Evolutionary conservation across 495 filamentous ascomycete genomes (phyloP).

Genomic region (Mytilinidion resinicola): DNA sequence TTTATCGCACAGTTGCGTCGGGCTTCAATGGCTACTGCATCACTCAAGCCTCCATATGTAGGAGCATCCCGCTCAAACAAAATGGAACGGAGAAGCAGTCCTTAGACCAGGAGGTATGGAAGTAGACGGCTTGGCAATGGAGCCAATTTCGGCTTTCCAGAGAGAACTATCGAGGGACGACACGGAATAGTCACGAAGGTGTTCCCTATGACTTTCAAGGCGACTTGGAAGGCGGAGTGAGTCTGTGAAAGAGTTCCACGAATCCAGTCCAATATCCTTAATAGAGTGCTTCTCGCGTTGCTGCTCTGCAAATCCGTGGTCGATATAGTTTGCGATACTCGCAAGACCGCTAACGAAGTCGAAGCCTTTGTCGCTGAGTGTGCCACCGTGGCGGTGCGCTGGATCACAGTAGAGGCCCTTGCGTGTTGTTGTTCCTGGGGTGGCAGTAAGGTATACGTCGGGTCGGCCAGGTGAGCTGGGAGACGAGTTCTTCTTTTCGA

Average conservation of each 20-base stretch:
- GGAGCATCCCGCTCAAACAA: not conserved
- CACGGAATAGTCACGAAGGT: not conserved
- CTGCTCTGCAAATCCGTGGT: not conserved
- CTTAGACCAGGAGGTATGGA: not conserved
- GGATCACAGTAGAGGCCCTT: constrained; percentile 4
- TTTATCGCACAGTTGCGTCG: too few relatives aligned
- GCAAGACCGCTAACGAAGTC: not conserved
- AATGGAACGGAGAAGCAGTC: not conserved
- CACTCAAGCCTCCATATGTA: too few relatives aligned
- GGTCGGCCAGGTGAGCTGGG: not conserved
- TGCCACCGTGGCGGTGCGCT: not conserved
- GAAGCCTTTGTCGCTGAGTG: constrained; percentile 3
- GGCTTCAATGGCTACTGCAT: too few relatives aligned
- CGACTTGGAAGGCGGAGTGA: too few relatives aligned
- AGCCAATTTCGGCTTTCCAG: not conserved
- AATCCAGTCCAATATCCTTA: too few relatives aligned
- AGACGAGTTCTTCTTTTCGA: not conserved
- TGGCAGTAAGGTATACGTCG: constrained; percentile 4
- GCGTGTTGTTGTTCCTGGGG: not conserved
- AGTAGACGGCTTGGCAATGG: not conserved
- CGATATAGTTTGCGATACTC: not conserved
- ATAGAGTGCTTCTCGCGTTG: too few relatives aligned
- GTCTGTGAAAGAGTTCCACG: too few relatives aligned
- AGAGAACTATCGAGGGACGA: not conserved
- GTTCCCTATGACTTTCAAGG: not conserved